A percentile compares a stretch with the other conserved stretches of the same genome.
Evolutionary conservation across 192 early-diverging fungal species (phyloP).

Genomic region (Coemansia sp.): DNA sequence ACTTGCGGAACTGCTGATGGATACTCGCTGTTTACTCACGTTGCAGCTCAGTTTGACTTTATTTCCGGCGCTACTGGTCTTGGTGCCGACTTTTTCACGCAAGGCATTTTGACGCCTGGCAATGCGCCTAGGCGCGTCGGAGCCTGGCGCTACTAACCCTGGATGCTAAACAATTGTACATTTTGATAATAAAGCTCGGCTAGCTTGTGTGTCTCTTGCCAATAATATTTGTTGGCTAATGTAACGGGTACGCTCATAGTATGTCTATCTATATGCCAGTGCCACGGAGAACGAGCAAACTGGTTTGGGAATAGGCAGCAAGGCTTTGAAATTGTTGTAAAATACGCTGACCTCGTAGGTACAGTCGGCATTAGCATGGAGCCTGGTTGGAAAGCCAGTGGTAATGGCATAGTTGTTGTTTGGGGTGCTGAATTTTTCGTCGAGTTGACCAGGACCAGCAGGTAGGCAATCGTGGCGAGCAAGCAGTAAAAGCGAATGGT

Average conservation of each 20-base stretch:
- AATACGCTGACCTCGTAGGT: neutral
- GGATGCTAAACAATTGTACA: neutral
- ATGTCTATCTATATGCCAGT: neutral
- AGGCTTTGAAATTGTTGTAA: neutral
- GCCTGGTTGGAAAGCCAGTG: neutral
- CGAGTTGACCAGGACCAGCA: no score
- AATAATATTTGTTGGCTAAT: no score
- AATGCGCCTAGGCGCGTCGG: neutral
- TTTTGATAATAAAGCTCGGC: neutral
- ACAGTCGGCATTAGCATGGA: neutral
- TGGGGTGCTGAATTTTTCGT: no score
- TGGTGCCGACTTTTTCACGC: neutral
- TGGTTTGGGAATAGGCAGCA: neutral
- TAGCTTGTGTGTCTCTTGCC: no score
- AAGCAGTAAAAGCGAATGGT: no score
- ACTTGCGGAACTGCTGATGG: slow-evolving; percentile 10
- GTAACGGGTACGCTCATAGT: no score
- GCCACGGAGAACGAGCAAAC: neutral
- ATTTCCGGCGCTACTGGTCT: slow-evolving; percentile 8
- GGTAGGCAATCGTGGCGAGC: no score
- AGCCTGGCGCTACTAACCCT: neutral
- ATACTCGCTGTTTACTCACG: slow-evolving; percentile 15
- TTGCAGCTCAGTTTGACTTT: slow-evolving; percentile 8
- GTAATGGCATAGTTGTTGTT: no score
- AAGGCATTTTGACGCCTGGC: neutral